Percentiles rank a stretch among this genome's conserved stretches.
Conservation (phyloP, 495 filamentous ascomycete species). For the Hypoxylon rickii region DNA sequence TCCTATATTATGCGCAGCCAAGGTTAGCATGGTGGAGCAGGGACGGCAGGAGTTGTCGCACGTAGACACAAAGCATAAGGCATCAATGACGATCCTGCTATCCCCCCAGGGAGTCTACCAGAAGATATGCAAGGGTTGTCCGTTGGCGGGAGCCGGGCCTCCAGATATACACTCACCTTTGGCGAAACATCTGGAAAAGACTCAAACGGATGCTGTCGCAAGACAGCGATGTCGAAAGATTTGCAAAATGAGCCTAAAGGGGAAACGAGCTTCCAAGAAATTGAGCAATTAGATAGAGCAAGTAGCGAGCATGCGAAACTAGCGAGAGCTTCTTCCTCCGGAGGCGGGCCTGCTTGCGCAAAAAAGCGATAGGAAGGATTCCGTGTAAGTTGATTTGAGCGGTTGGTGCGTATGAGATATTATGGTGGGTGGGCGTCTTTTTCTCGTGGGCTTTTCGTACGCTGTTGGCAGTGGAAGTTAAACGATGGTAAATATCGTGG, state of each 20-base stretch:
- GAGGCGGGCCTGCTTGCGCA: slow-evolving; percentile 18
- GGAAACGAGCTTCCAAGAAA: slow-evolving; percentile 9
- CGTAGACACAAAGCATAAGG: slow-evolving; percentile 19
- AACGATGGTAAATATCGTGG: slow-evolving; percentile 32
- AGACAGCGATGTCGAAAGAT: slow-evolving; percentile 24
- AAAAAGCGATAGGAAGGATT: slow-evolving; percentile 2
- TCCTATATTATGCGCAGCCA: slow-evolving; percentile 53
- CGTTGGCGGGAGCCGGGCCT: neutral
- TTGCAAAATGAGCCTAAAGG: slow-evolving; percentile 27
- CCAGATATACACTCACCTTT: slow-evolving; percentile 37
- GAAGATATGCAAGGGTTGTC: slow-evolving; percentile 21
- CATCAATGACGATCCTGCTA: slow-evolving; percentile 19
- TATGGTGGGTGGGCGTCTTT: slow-evolving; percentile 13
- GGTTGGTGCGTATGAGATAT: slow-evolving; percentile 8
- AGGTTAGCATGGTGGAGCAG: slow-evolving; percentile 33
- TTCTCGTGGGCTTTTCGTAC: slow-evolving; percentile 27
- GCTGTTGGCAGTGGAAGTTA: slow-evolving; percentile 22
- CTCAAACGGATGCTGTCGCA: slow-evolving; percentile 34
- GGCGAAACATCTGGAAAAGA: slow-evolving; percentile 44
- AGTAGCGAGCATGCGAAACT: slow-evolving; percentile 15
- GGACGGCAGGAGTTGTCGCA: slow-evolving; percentile 9
- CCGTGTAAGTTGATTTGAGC: slow-evolving; percentile 24
- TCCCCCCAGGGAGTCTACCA: slow-evolving; percentile 5
- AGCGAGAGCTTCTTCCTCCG: neutral
- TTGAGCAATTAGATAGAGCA: slow-evolving; percentile 8